Percentiles rank a stretch among this genome's conserved stretches.
These are phyloP conservation scores for Penicillium turbatum DNA, from an alignment of 495 filamentous ascomycete genomes.

Conservation along the genomic window DNA sequence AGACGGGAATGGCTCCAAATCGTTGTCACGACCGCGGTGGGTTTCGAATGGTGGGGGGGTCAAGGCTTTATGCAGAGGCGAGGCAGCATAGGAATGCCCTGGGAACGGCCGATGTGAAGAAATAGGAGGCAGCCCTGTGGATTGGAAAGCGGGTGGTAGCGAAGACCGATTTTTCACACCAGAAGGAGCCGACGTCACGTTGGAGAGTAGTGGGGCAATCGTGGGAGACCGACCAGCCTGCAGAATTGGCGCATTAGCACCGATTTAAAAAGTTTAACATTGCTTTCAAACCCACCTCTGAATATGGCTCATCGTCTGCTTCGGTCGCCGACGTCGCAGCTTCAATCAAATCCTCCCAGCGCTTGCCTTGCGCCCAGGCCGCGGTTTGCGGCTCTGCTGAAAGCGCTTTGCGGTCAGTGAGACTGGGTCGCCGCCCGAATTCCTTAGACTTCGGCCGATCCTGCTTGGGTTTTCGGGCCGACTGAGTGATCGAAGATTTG, in stretches of 20 bases:
- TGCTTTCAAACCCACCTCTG: constrained; percentile 38
- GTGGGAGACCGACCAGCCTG: constrained; percentile 62
- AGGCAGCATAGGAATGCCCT: constrained; percentile 75
- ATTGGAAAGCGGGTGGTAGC: constrained; percentile 61
- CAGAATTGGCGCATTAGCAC: constrained; percentile 9
- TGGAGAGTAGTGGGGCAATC: constrained; percentile 42
- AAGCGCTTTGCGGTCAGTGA: constrained; percentile 72
- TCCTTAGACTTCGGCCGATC: constrained; percentile 74
- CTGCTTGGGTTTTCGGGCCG: constrained; percentile 66
- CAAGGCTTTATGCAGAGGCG: constrained; percentile 78
- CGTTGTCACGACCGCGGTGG: constrained; percentile 49
- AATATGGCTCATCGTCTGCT: constrained; percentile 76
- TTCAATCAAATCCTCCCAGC: constrained; percentile 93
- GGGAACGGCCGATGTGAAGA: constrained; percentile 50
- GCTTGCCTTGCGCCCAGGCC: constrained; percentile 71
- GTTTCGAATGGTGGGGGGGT: constrained; percentile 72
- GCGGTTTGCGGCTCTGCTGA: constrained; percentile 73
- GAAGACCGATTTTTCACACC: constrained; percentile 62
- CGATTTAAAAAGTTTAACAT: background rate
- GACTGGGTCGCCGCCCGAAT: constrained; percentile 58
- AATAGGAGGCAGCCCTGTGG: constrained; percentile 34
- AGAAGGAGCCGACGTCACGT: constrained; percentile 40
- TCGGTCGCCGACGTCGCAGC: constrained; percentile 87
- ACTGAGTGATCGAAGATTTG: constrained; percentile 79
- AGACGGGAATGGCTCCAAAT: constrained; percentile 74